A percentile compares a stretch with the other conserved stretches of the same genome.
These are phyloP conservation scores for Trypanosoma vivax DNA, from an alignment of 208 protist genomes.

Conservation along the genomic window DNA sequence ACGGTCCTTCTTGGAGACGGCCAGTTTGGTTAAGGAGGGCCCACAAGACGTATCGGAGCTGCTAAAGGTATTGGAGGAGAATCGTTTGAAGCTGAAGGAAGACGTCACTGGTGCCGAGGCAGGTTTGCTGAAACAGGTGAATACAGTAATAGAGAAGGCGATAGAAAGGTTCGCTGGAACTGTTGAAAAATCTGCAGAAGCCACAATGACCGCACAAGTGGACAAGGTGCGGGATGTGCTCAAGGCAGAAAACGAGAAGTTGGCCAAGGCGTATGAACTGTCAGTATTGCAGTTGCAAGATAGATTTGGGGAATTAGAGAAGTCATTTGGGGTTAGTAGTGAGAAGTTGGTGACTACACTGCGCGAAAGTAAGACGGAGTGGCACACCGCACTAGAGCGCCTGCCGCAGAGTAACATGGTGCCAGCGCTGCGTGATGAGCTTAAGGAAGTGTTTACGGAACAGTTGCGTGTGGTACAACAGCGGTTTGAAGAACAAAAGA, in stretches of 20 bases:
- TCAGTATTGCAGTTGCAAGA: slow-evolving; percentile 6
- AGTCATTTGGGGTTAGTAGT: background rate
- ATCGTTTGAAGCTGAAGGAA: slow-evolving; percentile 16
- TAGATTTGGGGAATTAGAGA: slow-evolving; percentile 16
- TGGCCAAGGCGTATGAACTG: slow-evolving; percentile 2
- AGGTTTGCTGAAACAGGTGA: slow-evolving; percentile 10
- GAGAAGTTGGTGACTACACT: slow-evolving; percentile 1
- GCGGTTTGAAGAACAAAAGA: background rate
- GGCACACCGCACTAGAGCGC: background rate
- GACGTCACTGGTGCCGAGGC: slow-evolving; percentile 5
- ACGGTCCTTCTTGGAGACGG: slow-evolving; percentile 9
- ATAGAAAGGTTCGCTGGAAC: slow-evolving; percentile 4
- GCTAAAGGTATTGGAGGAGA: slow-evolving; percentile 7
- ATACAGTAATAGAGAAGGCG: slow-evolving; percentile 4
- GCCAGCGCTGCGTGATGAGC: background rate
- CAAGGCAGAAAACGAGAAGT: background rate
- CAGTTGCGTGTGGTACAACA: slow-evolving; percentile 5
- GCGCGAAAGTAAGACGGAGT: slow-evolving; percentile 5
- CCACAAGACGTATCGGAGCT: background rate
- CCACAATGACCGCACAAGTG: background rate
- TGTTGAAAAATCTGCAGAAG: background rate
- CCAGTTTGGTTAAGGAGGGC: background rate
- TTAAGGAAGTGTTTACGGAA: slow-evolving; percentile 4
- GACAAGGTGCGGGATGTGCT: slow-evolving; percentile 5
- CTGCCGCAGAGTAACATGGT: slow-evolving; percentile 4